Base-by-base conservation (phyloP, 129 eudicot species). In the Chrysanthemum lavandulifolium region DNA sequence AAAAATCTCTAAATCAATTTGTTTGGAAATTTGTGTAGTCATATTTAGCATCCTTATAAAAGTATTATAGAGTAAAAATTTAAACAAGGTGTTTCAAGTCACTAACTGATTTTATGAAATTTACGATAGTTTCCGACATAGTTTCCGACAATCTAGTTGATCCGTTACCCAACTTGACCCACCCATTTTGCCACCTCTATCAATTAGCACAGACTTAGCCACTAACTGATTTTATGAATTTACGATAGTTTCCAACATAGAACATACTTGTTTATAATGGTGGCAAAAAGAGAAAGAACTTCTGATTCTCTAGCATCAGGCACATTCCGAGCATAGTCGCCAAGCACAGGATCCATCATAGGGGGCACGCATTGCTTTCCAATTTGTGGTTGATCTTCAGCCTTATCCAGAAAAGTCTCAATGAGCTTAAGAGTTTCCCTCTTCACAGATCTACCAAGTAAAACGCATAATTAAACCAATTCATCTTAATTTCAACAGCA, bases 291-390 rank as follows among this genome's bases (percentile, higher is more conserved):
- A 56, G 99, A 91, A 25, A 95, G 80, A 67, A 95, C 99, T 88
- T 95, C 99, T 0, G 99, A 88, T 82, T 95, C 99, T 67, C 99
- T 83, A 65, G 97, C 99, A 83, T 91, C 99, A 40, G 99, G 99
- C 75, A 95, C 59, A 70, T 95, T 95, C 71, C 99, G 77, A 15
- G 99, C 96, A 78, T 95, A 95, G 71, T 95, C 99, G 75, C 91
- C 97, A 65, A 95, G 96, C 29, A 95, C 96, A 29, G 97, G 97
- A 71, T 95, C 99, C 99, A 95, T 95, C 99, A 95, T 95, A 13
- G 97, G 99, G 18, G 97, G 99, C 59, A 95, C 99, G 80, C 91
- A 95, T 53, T 95, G 97, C 76, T 89, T 95, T 52, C 99, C 99
- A 16, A 95, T 95, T 55, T 86, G 97, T 4, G 96, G 91, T 81